Percentiles rank a stretch among this genome's conserved stretches.
Conservation (phyloP, 108 stramenopile genomes). For the Pseudonitzschia multistriata region DNA sequence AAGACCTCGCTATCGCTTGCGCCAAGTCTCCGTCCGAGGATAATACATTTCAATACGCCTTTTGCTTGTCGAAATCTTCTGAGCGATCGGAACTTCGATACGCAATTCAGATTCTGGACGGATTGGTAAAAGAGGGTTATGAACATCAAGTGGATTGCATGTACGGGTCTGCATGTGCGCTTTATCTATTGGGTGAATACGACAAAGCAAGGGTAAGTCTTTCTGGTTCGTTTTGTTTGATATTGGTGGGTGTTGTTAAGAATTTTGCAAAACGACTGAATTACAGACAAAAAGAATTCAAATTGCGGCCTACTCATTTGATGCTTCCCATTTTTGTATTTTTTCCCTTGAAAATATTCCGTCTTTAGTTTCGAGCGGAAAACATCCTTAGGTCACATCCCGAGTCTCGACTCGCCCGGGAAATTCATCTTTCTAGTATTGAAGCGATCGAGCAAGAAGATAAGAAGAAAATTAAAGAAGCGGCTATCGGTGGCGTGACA, state of each 20-base stretch:
- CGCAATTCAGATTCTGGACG: constrained; percentile 74
- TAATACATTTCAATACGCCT: constrained; percentile 85
- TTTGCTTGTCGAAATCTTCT: constrained; percentile 68
- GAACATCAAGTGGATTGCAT: constrained; percentile 84
- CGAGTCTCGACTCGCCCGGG: constrained; percentile 60
- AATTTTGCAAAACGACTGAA: background rate
- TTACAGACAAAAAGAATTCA: too few species aligned
- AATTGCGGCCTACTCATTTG: background rate
- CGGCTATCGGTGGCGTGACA: constrained; percentile 68
- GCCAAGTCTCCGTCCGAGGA: constrained; percentile 60
- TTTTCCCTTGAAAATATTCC: background rate
- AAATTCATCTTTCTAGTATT: constrained; percentile 76
- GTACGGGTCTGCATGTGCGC: constrained; percentile 75
- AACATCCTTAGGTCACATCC: constrained; percentile 72
- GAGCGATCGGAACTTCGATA: constrained; percentile 64
- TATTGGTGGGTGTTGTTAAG: background rate
- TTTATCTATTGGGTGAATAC: constrained; percentile 75
- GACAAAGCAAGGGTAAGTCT: constrained; percentile 56
- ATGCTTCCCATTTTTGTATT: background rate
- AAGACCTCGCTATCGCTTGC: constrained; percentile 72
- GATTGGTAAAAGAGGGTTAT: constrained; percentile 74
- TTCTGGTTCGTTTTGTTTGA: background rate
- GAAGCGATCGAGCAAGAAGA: constrained; percentile 68
- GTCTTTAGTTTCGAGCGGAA: constrained; percentile 56
- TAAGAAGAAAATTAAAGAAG: constrained; percentile 53